Percentiles rank a stretch among this genome's conserved stretches.
Evolutionary conservation across 495 filamentous ascomycete genomes (phyloP).

Genomic region (Melanomma pulvis-pyrius): DNA sequence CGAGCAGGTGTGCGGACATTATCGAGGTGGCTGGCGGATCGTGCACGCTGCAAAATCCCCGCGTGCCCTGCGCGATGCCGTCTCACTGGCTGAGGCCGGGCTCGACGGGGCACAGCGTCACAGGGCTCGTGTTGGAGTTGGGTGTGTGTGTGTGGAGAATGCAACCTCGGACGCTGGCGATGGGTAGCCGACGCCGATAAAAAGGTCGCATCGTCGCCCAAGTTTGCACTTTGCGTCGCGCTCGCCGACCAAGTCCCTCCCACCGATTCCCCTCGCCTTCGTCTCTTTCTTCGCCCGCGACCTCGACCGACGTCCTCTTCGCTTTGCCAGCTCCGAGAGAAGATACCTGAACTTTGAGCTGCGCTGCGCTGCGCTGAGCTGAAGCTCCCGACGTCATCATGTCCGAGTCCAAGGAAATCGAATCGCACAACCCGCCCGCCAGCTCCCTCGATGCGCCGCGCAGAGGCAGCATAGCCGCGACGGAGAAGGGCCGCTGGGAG

Average conservation of each 20-base stretch:
- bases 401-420: slow-evolving; percentile 25
- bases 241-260: too few species aligned
- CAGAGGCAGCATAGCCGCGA: slow-evolving; percentile 19
- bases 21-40: not conserved
- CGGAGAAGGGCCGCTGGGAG: slow-evolving; percentile 52
- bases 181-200: too few species aligned
- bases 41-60: not conserved
- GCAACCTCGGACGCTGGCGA: too few species aligned
- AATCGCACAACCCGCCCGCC: slow-evolving; percentile 13
- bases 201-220: too few species aligned
- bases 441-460: slow-evolving; percentile 17
- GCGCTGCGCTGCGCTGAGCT: not conserved
- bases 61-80: slow-evolving; percentile 5
- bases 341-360: not conserved
- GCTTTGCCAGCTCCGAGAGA: not conserved
- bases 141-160: not conserved
- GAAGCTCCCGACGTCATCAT: slow-evolving; percentile 14
- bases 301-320: not conserved
- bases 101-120: not conserved
- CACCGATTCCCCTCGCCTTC: too few species aligned
- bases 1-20: slow-evolving; percentile 3
- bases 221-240: too few species aligned
- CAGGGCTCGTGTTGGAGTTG: slow-evolving; percentile 4
- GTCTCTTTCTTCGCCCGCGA: not conserved
- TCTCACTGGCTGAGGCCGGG: slow-evolving; percentile 4